Conservation (phyloP, 768 basidiomycete species). For the Mycena vitilis region DNA sequence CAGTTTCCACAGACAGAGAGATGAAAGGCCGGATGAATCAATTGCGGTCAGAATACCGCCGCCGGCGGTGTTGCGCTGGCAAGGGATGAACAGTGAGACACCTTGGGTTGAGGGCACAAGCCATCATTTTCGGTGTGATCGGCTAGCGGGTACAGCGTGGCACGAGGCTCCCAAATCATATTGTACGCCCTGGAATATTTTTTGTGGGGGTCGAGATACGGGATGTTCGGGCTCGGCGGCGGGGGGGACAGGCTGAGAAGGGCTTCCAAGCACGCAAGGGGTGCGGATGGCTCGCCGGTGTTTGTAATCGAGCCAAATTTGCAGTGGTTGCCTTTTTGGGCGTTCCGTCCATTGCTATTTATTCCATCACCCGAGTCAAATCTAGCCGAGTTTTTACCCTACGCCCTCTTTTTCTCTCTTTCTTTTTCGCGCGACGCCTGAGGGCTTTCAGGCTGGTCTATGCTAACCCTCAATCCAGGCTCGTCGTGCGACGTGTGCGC, state of each 20-base stretch:
- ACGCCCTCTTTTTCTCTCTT: constrained; percentile 4
- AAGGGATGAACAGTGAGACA: constrained; percentile 3
- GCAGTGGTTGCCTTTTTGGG: constrained; percentile 12
- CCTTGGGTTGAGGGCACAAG: constrained; percentile 22
- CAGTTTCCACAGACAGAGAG: constrained; percentile 2
- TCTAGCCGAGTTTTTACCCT: constrained; percentile 25
- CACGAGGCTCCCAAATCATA: constrained; percentile 23
- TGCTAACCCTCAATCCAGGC: constrained; percentile 87
- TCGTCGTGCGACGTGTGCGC: constrained; percentile 92
- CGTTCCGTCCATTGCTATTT: constrained; percentile 13
- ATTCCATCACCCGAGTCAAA: constrained; percentile 23
- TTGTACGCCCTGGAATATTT: not conserved
- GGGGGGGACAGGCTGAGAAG: not conserved
- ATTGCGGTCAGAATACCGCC: not conserved
- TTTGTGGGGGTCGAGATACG: not conserved
- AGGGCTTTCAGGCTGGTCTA: constrained; percentile 56
- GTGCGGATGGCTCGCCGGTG: not conserved
- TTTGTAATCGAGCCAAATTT: constrained; percentile 18
- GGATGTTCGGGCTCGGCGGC: not conserved
- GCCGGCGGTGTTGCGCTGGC: constrained; percentile 31
- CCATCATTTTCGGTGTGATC: constrained; percentile 35
- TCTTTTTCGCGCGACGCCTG: constrained; percentile 38
- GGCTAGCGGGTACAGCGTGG: constrained; percentile 25
- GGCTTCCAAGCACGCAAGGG: constrained; percentile 1
- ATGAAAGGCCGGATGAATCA: constrained; percentile 5